Evolutionary conservation across 2,329 filamentous ascomycete species (phyloP).

Genomic region (Venturia nashicola): DNA sequence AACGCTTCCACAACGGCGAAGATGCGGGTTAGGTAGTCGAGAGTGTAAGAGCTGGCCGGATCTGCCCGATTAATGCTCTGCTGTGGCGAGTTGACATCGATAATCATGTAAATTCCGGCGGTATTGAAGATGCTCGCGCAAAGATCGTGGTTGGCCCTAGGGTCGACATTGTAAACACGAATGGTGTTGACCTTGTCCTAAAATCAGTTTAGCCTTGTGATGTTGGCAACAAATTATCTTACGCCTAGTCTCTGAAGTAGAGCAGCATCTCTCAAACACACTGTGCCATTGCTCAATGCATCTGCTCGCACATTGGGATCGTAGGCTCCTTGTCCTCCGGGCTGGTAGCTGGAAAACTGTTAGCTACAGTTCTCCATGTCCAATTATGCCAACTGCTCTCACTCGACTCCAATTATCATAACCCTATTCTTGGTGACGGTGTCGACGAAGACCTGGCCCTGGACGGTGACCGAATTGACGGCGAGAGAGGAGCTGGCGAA

Average conservation of each 20-base stretch:
- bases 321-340: constrained; percentile 48
- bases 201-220: constrained; percentile 1
- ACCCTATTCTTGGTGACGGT: constrained; percentile 44
- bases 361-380: background rate
- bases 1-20: constrained; percentile 55
- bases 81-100: constrained; percentile 53
- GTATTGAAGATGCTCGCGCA: constrained; percentile 54
- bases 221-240: constrained; percentile 11
- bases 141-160: constrained; percentile 45
- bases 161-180: constrained; percentile 52
- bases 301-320: constrained; percentile 36
- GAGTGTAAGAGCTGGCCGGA: constrained; percentile 35
- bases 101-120: constrained; percentile 53
- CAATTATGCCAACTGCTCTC: constrained; percentile 16
- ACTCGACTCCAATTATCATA: constrained; percentile 51
- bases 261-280: constrained; percentile 50
- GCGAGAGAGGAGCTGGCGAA: constrained; percentile 35
- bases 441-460: constrained; percentile 50
- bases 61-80: constrained; percentile 41
- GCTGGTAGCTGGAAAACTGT: constrained; percentile 38
- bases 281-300: constrained; percentile 43
- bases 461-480: constrained; percentile 43
- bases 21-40: constrained; percentile 43
- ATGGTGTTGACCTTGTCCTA: constrained; percentile 44
- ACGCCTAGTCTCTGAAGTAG: constrained; percentile 51